Conservation (phyloP, 225 moss, liverwort and hornwort genomes). For the Asterella californica region DNA sequence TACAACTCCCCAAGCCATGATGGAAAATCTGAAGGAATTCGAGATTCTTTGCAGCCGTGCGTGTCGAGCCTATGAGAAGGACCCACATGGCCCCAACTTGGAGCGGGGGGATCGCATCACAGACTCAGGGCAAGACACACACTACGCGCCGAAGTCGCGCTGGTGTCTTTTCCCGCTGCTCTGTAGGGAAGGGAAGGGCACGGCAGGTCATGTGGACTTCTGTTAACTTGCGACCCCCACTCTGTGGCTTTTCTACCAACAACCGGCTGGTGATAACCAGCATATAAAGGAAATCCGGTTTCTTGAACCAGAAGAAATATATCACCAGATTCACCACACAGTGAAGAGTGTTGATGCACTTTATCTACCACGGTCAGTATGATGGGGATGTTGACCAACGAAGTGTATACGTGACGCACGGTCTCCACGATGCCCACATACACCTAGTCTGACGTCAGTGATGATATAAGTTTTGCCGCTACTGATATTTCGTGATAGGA, state of each 20-base stretch:
- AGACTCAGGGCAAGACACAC: neutral
- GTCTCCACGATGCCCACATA: neutral
- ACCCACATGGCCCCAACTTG: constrained; percentile 1
- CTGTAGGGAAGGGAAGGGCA: neutral
- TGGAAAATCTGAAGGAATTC: neutral
- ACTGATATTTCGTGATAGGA: neutral
- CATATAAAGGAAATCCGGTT: too few relatives aligned
- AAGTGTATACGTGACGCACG: neutral
- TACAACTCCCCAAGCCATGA: neutral
- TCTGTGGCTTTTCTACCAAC: neutral
- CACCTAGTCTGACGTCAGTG: neutral
- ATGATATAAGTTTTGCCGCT: neutral
- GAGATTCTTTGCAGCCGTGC: neutral
- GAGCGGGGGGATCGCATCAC: neutral
- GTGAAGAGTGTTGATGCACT: constrained; percentile 2
- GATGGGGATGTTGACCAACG: neutral
- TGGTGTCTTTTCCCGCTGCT: neutral
- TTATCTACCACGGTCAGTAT: neutral
- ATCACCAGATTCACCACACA: too few relatives aligned
- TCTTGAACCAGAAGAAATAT: neutral
- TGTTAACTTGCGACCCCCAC: neutral
- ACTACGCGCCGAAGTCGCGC: neutral
- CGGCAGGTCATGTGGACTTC: neutral
- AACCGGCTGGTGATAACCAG: neutral
- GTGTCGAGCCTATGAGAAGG: neutral